phyloP scores from a whole-genome alignment of 305 asterid genomes.

The Solanum hybrid region DNA sequence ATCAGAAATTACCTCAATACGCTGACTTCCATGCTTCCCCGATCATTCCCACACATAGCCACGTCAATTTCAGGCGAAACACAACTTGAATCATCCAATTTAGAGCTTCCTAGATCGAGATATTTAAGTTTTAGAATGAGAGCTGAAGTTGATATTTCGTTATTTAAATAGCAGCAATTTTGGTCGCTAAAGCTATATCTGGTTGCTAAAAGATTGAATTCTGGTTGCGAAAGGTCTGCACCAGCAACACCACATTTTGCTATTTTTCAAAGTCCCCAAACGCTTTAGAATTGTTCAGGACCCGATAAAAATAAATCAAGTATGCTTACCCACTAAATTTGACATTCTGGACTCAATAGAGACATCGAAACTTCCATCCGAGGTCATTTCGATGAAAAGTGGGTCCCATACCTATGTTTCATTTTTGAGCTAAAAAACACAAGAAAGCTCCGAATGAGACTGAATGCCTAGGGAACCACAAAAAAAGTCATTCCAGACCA shows the following conservation, averaged over 20 bases:
- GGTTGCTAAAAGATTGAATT: not conserved
- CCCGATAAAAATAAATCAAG: not conserved
- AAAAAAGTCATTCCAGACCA: not conserved
- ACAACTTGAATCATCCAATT: not conserved
- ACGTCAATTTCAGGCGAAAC: not conserved
- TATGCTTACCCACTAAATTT: not conserved
- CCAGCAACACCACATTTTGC: not conserved
- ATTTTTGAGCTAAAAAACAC: not conserved
- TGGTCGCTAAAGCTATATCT: not conserved
- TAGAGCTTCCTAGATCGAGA: not conserved
- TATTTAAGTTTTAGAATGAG: not conserved
- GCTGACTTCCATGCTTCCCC: not conserved
- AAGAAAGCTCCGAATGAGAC: not conserved
- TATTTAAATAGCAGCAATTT: not conserved
- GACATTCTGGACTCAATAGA: not conserved
- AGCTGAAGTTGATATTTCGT: not conserved
- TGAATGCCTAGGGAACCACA: not conserved
- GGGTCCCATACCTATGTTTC: not conserved
- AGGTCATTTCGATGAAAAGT: not conserved
- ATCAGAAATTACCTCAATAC: not conserved
- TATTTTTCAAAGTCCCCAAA: not conserved
- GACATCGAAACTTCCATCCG: not conserved
- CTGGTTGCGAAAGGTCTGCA: not conserved
- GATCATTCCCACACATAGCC: not conserved
- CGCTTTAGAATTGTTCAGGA: not conserved